These are phyloP conservation scores for Penium margaritaceum DNA, from an alignment of 139 green algal genomes.

Conservation along the genomic window DNA sequence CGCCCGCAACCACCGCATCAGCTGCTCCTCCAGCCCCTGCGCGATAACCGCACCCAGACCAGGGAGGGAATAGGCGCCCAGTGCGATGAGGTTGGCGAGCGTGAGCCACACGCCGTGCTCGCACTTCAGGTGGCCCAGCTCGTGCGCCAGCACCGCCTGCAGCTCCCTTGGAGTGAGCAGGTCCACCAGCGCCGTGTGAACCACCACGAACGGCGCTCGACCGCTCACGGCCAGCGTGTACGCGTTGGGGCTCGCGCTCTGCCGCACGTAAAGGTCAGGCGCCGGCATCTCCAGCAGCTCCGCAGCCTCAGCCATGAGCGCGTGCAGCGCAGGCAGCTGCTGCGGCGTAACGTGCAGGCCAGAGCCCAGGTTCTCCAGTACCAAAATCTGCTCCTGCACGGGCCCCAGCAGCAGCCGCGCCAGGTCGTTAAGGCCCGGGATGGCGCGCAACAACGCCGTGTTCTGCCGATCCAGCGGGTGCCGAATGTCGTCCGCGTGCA, in stretches of 20 bases:
- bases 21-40: slow-evolving; percentile 41
- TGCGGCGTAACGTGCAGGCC: slow-evolving; percentile 66
- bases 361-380: slow-evolving; percentile 87
- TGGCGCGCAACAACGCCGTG: slow-evolving; percentile 66
- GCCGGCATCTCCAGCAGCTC: slow-evolving; percentile 42
- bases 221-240: slow-evolving; percentile 89
- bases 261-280: slow-evolving; percentile 48
- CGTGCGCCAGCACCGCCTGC: slow-evolving; percentile 65
- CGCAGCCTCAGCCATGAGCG: slow-evolving; percentile 25
- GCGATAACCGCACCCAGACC: slow-evolving; percentile 37
- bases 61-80: slow-evolving; percentile 58
- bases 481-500: slow-evolving; percentile 55
- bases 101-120: slow-evolving; percentile 92
- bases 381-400: slow-evolving; percentile 73
- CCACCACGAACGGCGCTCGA: slow-evolving; percentile 83
- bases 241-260: slow-evolving; percentile 81
- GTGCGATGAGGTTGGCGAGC: slow-evolving; percentile 78
- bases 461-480: slow-evolving; percentile 91
- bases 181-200: slow-evolving; percentile 89
- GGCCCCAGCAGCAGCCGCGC: slow-evolving; percentile 65
- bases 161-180: slow-evolving; percentile 77
- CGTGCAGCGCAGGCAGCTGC: slow-evolving; percentile 45
- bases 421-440: slow-evolving; percentile 77
- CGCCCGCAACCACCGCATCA: slow-evolving; percentile 57
- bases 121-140: slow-evolving; percentile 74